Evolutionary conservation across 768 basidiomycete species (phyloP).

Genomic region (Tylopilus plumbeoviolaceoides): DNA sequence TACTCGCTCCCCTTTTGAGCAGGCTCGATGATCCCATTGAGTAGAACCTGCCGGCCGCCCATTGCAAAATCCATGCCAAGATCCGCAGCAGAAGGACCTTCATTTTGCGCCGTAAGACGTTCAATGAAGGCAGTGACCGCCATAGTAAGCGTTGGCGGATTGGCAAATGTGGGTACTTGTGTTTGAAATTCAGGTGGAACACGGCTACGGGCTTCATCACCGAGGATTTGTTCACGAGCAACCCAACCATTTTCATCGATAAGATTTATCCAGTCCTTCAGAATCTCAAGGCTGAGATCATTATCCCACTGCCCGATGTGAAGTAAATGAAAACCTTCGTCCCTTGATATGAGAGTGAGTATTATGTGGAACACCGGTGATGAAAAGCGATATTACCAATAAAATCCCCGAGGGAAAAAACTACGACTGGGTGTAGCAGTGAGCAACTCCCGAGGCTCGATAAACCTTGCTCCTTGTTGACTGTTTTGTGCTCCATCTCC

Average conservation of each 20-base stretch:
- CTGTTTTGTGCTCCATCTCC: conserved; percentile 35
- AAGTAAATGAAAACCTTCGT: conserved; percentile 93
- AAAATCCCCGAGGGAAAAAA: conserved; percentile 97
- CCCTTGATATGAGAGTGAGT: conserved; percentile 47
- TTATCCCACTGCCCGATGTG: conserved; percentile 94
- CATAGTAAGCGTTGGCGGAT: conserved; percentile 93
- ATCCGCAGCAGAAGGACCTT: conserved; percentile 52
- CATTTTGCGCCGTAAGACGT: conserved; percentile 49
- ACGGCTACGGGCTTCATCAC: conserved; percentile 94
- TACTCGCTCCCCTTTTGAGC: conserved; percentile 43
- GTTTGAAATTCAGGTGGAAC: conserved; percentile 89
- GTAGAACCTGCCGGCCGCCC: conserved; percentile 48
- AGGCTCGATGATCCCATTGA: conserved; percentile 28
- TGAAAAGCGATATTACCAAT: conserved; percentile 59
- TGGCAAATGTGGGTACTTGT: conserved; percentile 91
- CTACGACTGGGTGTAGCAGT: conserved; percentile 95
- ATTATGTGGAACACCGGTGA: background rate
- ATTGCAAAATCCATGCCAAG: conserved; percentile 63
- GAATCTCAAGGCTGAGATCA: conserved; percentile 85
- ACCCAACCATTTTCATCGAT: conserved; percentile 97
- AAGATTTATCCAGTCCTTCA: conserved; percentile 84
- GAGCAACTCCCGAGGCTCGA: conserved; percentile 70
- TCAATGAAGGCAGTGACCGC: conserved; percentile 87
- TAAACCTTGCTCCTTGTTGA: conserved; percentile 57
- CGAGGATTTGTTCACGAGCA: conserved; percentile 92